phyloP scores from a whole-genome alignment of 2,329 filamentous ascomycete genomes.

The Epichloe gansuensis region DNA sequence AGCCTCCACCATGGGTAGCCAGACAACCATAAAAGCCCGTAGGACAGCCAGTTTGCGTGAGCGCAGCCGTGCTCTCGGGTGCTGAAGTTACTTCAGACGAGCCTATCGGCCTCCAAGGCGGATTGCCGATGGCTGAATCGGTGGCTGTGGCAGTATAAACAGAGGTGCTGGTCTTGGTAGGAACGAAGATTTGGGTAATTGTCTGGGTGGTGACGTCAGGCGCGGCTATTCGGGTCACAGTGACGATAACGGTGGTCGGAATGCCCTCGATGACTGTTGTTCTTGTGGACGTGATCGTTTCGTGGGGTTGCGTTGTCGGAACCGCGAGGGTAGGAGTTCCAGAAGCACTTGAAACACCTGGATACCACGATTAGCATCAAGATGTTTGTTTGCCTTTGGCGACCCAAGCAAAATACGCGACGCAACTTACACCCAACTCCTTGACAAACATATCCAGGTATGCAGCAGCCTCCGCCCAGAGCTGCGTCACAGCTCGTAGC shows the following conservation, averaged over 20 bases:
- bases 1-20: constrained; percentile 70
- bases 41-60: constrained; percentile 49
- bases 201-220: constrained; percentile 26
- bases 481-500: constrained; percentile 53
- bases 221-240: constrained; percentile 25
- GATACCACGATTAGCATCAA: neutral
- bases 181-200: neutral
- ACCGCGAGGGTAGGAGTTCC: constrained; percentile 15
- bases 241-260: constrained; percentile 30
- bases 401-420: neutral
- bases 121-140: constrained; percentile 23
- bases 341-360: constrained; percentile 22
- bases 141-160: constrained; percentile 27
- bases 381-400: neutral
- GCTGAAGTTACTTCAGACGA: constrained; percentile 19
- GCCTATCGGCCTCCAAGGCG: constrained; percentile 33
- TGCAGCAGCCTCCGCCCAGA: constrained; percentile 64
- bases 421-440: constrained; percentile 54
- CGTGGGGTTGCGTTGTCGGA: constrained; percentile 9
- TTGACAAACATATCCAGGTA: constrained; percentile 57
- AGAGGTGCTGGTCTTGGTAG: constrained; percentile 15
- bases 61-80: constrained; percentile 22
- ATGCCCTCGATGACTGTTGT: constrained; percentile 24
- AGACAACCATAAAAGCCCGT: constrained; percentile 87
- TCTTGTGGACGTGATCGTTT: constrained; percentile 27